Conservation (phyloP, 352 stramenopile genomes). For the Thraustochytrium striatum region DNA sequence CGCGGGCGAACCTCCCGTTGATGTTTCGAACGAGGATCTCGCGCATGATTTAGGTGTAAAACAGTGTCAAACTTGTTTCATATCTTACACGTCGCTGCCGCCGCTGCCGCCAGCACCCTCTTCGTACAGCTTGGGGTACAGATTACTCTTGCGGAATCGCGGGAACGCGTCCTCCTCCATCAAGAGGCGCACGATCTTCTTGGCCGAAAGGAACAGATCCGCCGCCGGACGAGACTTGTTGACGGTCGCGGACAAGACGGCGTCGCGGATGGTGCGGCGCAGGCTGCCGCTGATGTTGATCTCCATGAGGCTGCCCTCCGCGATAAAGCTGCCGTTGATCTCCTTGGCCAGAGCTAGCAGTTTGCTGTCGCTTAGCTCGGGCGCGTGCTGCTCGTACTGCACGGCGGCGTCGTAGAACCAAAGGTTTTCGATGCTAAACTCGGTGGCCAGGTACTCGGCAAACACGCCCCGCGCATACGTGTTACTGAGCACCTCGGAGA, state of each 20-base stretch:
- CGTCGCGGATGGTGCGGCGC: background rate
- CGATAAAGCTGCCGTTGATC: background rate
- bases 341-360: background rate
- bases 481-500: background rate
- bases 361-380: background rate
- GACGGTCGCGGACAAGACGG: background rate
- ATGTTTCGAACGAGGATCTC: too few species aligned
- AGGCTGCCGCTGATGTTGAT: background rate
- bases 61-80: too few species aligned
- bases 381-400: background rate
- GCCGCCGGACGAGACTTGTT: background rate
- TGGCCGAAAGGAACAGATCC: conserved; percentile 49
- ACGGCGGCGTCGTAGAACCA: background rate
- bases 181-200: conserved; percentile 60
- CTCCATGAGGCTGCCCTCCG: background rate
- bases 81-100: too few species aligned
- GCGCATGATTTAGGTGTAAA: too few species aligned
- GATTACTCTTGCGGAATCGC: conserved; percentile 59
- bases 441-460: background rate
- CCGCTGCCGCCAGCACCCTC: too few species aligned
- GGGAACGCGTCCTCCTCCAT: conserved; percentile 54
- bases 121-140: too few species aligned
- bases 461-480: background rate
- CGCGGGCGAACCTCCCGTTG: too few species aligned
- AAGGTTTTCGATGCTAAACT: background rate